These are phyloP conservation scores for Bimuria novae-zelandiae DNA, from an alignment of 2,329 filamentous ascomycete genomes.

Conservation along the genomic window DNA sequence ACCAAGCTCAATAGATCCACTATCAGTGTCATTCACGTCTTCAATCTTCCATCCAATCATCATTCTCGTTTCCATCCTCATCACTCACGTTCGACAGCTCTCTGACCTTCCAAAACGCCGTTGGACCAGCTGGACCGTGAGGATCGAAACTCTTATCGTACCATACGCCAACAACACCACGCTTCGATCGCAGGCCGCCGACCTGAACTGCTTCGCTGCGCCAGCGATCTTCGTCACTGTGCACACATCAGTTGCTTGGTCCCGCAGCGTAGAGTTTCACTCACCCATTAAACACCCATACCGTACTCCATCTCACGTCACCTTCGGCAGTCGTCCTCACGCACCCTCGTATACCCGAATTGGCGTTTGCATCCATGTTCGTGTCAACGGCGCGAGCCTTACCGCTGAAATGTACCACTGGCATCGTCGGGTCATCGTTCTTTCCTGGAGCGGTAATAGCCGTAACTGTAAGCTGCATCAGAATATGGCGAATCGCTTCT, in stretches of 20 bases:
- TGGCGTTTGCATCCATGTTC: constrained; percentile 70
- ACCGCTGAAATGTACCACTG: constrained; percentile 72
- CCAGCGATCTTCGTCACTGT: constrained; percentile 71
- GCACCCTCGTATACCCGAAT: constrained; percentile 67
- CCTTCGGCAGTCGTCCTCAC: constrained; percentile 70
- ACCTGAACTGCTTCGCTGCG: constrained; percentile 77
- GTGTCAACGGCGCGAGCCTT: constrained; percentile 65
- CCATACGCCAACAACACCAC: constrained; percentile 76
- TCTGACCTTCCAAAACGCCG: constrained; percentile 76
- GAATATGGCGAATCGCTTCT: constrained; percentile 72
- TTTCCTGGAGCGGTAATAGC: constrained; percentile 63
- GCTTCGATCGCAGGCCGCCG: constrained; percentile 66
- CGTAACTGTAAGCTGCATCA: constrained; percentile 67
- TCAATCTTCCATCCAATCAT: constrained; percentile 2
- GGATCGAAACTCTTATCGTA: constrained; percentile 74
- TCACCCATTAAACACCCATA: constrained; percentile 63
- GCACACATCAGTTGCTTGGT: not conserved
- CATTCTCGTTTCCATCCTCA: constrained; percentile 15
- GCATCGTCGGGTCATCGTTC: constrained; percentile 62
- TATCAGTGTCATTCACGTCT: not conserved
- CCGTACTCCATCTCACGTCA: constrained; percentile 75
- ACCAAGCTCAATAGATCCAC: not conserved
- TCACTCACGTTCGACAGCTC: constrained; percentile 44
- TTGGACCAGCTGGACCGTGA: constrained; percentile 73
- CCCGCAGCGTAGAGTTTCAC: constrained; percentile 7